phyloP scores from a whole-genome alignment of 352 stramenopile species.

The Pythium monospermum region DNA sequence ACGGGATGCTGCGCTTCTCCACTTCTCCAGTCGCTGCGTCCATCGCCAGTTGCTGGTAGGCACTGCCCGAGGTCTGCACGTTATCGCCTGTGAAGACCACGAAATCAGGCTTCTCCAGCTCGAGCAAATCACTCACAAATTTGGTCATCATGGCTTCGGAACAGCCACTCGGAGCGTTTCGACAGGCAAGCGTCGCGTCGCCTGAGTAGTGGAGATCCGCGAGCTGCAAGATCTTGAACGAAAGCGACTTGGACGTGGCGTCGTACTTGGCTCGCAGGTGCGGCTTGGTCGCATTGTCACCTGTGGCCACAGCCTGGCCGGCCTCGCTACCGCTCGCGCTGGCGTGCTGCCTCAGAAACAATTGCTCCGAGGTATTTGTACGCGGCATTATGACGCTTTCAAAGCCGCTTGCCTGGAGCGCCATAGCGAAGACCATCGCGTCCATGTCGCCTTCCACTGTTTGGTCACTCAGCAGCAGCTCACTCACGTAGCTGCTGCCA shows the following conservation, averaged over 20 bases:
- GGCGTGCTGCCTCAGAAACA: too few species aligned
- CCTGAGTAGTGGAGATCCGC: slow-evolving; percentile 62
- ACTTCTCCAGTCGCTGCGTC: slow-evolving; percentile 30
- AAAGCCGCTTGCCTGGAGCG: too few species aligned
- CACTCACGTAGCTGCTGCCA: too few species aligned
- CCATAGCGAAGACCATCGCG: too few species aligned
- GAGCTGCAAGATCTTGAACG: slow-evolving; percentile 66
- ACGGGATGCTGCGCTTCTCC: slow-evolving; percentile 43
- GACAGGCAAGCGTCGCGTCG: slow-evolving; percentile 28
- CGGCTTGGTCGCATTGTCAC: too few species aligned
- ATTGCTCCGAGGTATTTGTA: too few species aligned
- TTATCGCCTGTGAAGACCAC: slow-evolving; percentile 68
- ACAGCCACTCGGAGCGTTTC: slow-evolving; percentile 25
- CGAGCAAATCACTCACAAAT: slow-evolving; percentile 52
- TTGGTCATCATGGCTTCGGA: slow-evolving; percentile 39
- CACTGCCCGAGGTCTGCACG: slow-evolving; percentile 27
- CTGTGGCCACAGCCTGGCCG: too few species aligned
- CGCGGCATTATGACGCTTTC: too few species aligned
- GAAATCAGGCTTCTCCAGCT: slow-evolving; percentile 57
- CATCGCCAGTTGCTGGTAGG: slow-evolving; percentile 28
- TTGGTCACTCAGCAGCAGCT: too few species aligned
- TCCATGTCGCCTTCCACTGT: too few species aligned
- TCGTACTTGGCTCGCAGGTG: too few species aligned
- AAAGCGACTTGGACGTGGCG: slow-evolving; percentile 17
- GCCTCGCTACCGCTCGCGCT: too few species aligned